Evolutionary conservation across 2,329 filamentous ascomycete genomes (phyloP), one percentile per base, ranked within the genome.

Genomic region (Alternaria alternata): DNA sequence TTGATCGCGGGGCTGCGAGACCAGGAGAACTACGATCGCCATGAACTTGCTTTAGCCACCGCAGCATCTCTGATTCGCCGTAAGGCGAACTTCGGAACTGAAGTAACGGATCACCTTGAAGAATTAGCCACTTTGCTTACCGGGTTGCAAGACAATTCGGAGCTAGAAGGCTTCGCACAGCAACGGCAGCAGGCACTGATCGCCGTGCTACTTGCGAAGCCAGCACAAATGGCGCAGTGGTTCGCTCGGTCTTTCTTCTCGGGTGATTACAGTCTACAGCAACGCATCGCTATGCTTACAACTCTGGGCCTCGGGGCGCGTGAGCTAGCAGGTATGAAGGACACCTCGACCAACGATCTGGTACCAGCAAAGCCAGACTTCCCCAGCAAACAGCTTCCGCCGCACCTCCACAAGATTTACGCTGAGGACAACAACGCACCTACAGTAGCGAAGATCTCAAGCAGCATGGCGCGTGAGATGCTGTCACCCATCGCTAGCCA

Each of bases 251-350:
- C 91, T 0, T 96, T 95, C 75, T 98, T 97, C 75, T 90, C 93
- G 42, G 94, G 94, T 16, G 95, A 99, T 74, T 94, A 95, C 77
- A 97, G 94, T 0, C 82, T 98, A 38, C 87, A 89, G 0, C 94
- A 98, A 75, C 87, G 95, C 39, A 91, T 91, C 7, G 88, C 91
- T 0, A 85, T 98, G 38, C 88, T 99, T 53, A 90, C 92, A 20
- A 89, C 92, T 0, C 81, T 99, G 4, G 94, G 94, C 0, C 81
- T 99, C 0, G 88, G 91, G 30, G 92, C 92, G 2, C 87, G 94
- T 59, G 94, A 98, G 78, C 79, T 99, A 9, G 92, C 93, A 2
- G 94, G 95, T 0, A 88, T 91, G 65, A 88, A 91, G 47, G 80
- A 82, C 7, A 79, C 83, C 51, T 81, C 85, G 18, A 84, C 86